Evolutionary conservation across 1,139 yeast species (phyloP), one percentile per base, ranked within the genome.

Genomic region (Yamadazyma atmosphaerica): DNA sequence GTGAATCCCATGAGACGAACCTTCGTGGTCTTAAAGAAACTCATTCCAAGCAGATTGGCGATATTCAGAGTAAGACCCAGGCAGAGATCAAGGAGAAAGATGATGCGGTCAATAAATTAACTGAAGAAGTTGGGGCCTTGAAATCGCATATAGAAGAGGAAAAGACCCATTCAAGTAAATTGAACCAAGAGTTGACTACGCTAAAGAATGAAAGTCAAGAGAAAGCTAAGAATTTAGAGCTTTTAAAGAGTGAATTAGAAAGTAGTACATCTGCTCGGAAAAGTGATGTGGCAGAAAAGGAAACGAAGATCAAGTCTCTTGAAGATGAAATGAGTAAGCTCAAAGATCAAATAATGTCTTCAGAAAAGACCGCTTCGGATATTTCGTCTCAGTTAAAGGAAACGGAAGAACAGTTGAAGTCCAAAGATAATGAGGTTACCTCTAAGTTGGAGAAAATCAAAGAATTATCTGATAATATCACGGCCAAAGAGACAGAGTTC

Each of bases 281-380:
- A n/a, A n/a, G n/a, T n/a, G n/a, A n/a, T n/a, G n/a, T n/a, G n/a
- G 28, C 22, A 4, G 34, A 32, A 18, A 9, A 9, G 14, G 17
- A 14, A 8, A 14, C 8, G 5, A 16, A 19, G 13, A 26, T 17
- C 15, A 26, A 30, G 14, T 32, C 33, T 12, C 37, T 37, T 13
- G 46, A 41, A n/a, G 42, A 35, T 2, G 42, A 44, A 28, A 22
- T 49, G 5, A 16, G 31, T 2, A 35, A 17, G 3, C 35, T 43
- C 12, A 38, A 44, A 26, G 34, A 33, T 16, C 31, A 32, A 5
- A 38, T 33, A n/a, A 18, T 25, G 18, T 9, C 25, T 4, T 8
- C n/a, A 3, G 25, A 41, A 15, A 36, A n/a, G 10, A 15, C 16
- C 11, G 11, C n/a, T 11, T 19, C 24, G 9, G 15, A 15, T 4